Evolutionary conservation across 1,139 yeast species (phyloP).

Genomic region (Candida frijolesensis): DNA sequence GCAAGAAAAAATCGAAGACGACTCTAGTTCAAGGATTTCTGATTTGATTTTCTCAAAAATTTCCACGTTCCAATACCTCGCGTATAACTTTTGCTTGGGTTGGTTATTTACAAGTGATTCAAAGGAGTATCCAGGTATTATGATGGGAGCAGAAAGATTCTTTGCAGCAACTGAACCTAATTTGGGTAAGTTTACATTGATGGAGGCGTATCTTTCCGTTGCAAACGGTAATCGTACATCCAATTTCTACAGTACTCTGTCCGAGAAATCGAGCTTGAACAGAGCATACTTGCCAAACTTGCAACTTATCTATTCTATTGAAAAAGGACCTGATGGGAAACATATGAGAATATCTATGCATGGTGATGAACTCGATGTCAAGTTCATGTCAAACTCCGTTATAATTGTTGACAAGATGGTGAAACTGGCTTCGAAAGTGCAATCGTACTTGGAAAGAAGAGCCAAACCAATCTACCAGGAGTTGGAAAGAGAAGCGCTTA

Average conservation of each 20-base stretch:
- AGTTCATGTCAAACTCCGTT: constrained; percentile 56
- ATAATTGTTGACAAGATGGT: constrained; percentile 48
- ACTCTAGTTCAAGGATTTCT: not conserved
- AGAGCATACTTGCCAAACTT: constrained; percentile 69
- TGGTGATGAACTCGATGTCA: constrained; percentile 72
- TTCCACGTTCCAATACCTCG: constrained; percentile 57
- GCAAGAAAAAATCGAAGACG: not conserved
- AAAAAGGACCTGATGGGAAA: constrained; percentile 29
- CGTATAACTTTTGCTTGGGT: constrained; percentile 72
- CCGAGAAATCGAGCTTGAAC: constrained; percentile 51
- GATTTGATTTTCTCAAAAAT: constrained; percentile 33
- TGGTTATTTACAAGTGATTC: constrained; percentile 60
- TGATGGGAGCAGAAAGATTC: constrained; percentile 71
- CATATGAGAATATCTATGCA: constrained; percentile 47
- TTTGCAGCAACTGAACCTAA: constrained; percentile 62
- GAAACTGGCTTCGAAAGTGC: constrained; percentile 47
- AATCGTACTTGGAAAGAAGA: constrained; percentile 33
- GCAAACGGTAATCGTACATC: constrained; percentile 62
- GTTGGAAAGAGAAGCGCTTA: constrained; percentile 1
- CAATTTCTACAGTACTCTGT: constrained; percentile 50
- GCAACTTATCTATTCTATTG: constrained; percentile 57
- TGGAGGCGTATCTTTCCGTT: constrained; percentile 64
- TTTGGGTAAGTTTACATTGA: constrained; percentile 65
- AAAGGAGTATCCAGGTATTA: constrained; percentile 65
- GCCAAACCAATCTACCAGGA: constrained; percentile 5